Evolutionary conservation across 305 asterid genomes (phyloP).

Genomic region (Ruellia speciosa): DNA sequence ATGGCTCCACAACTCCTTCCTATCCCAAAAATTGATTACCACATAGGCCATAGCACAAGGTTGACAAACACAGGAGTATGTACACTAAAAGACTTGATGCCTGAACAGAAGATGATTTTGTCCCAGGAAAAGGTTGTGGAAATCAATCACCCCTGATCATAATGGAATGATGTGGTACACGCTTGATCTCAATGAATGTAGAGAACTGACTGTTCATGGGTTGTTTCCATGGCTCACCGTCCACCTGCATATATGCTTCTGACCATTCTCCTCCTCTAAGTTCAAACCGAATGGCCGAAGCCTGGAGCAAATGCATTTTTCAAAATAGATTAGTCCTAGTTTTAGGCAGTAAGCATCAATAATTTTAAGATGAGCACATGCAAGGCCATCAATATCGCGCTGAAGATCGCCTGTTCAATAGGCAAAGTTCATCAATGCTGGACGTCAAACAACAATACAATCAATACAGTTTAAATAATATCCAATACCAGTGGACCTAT

Average conservation of each 20-base stretch:
- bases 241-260: constrained; percentile 92
- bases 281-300: constrained; percentile 79
- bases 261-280: constrained; percentile 94
- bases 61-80: too few species aligned
- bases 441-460: too few species aligned
- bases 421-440: too few species aligned
- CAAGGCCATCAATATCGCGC: too few species aligned
- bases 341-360: neutral
- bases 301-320: constrained; percentile 30
- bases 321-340: neutral
- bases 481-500: too few species aligned
- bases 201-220: constrained; percentile 72
- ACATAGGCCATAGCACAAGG: too few species aligned
- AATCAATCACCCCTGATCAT: constrained; percentile 63
- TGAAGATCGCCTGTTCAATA: too few species aligned
- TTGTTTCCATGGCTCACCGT: constrained; percentile 96
- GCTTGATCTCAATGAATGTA: constrained; percentile 69
- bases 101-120: constrained; percentile 11
- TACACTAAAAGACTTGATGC: too few species aligned
- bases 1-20: neutral
- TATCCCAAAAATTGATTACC: neutral
- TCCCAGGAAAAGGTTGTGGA: neutral
- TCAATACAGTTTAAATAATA: too few species aligned
- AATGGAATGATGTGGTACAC: constrained; percentile 59
- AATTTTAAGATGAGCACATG: too few species aligned